Evolutionary conservation across 306 rosid species (phyloP), one percentile per base, ranked within the genome.

Genomic region (Lotus japonicus): DNA sequence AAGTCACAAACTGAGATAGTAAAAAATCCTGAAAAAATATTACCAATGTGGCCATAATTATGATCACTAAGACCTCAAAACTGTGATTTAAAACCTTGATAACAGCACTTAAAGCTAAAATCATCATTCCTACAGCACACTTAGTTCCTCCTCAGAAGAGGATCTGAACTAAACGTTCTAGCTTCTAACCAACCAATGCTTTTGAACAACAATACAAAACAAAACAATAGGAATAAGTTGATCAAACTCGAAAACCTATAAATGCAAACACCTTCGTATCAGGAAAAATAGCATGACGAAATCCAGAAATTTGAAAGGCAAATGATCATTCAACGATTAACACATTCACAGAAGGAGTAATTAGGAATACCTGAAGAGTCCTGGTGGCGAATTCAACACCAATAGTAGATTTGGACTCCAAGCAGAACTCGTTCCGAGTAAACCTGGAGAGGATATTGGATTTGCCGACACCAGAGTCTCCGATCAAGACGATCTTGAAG

Each of bases 301-400:
- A 19, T 10, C 14, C 3, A 14, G 15, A 70, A 58, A 13, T 57
- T 12, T 2, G 0, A 50, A 26, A 26, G 16, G 0, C 14, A 64
- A 16, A 39, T 1, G 26, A 64, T 35, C 26, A 12, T 9, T 1
- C 13, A 54, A 21, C 26, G 19, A 23, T 6, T 28, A 59, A 36
- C 18, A 8, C 26, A 62, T 28, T 70, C 7, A 38, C 2, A 18
- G 44, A 9, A 33, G 26, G 49, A 39, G 51, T 50, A 66, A 71
- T 19, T 72, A 10, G 1, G 54, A 9, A 1, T 45, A 85, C 97
- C 97, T 94, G 95, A 70, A 94, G 99, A 52, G 99, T 94, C 13
- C 92, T 89, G 73, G 97, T 94, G 10, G 99, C 97, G 74, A 94
- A 90, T 78, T 94, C 99, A 59, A 90, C 99, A 18, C 99, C 99